Conservation (phyloP, 202 grass and related monocot genomes). For the Digitaria exilis region DNA sequence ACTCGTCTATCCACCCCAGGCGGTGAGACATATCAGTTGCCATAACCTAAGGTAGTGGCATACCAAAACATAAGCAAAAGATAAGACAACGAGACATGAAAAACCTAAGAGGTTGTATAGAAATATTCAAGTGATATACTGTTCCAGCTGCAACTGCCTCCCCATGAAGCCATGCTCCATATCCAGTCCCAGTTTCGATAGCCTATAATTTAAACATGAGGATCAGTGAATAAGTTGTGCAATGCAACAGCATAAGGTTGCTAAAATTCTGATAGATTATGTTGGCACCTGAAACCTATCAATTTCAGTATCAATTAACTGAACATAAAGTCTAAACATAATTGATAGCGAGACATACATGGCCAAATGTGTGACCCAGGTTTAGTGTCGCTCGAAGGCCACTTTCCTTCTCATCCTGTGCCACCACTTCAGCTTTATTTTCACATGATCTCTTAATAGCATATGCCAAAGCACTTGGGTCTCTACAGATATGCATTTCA, state of each 20-base stretch:
- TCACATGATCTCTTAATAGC: conserved; percentile 98
- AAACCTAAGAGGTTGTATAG: background rate
- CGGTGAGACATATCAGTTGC: conserved; percentile 89
- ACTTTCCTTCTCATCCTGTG: conserved; percentile 95
- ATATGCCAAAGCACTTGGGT: conserved; percentile 81
- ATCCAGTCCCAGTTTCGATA: conserved; percentile 85
- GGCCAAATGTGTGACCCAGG: conserved; percentile 96
- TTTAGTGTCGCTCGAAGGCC: conserved; percentile 91
- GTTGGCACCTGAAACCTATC: background rate
- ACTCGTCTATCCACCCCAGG: conserved; percentile 93
- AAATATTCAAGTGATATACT: conserved; percentile 44
- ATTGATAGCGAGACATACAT: too few species aligned
- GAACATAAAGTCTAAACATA: background rate
- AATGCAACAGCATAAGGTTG: background rate
- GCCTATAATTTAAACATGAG: conserved; percentile 59
- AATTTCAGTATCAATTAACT: background rate
- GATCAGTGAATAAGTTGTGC: conserved; percentile 6
- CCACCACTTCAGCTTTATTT: conserved; percentile 98
- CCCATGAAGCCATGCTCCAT: conserved; percentile 93
- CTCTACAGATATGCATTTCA: conserved; percentile 56
- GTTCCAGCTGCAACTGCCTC: conserved; percentile 91
- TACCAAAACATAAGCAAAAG: background rate
- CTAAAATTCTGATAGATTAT: background rate
- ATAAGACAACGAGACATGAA: conserved; percentile 18
- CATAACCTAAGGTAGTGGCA: conserved; percentile 68